These are phyloP conservation scores for Talaromyces sp. DNA, from an alignment of 2,329 filamentous ascomycete genomes.

Conservation along the genomic window DNA sequence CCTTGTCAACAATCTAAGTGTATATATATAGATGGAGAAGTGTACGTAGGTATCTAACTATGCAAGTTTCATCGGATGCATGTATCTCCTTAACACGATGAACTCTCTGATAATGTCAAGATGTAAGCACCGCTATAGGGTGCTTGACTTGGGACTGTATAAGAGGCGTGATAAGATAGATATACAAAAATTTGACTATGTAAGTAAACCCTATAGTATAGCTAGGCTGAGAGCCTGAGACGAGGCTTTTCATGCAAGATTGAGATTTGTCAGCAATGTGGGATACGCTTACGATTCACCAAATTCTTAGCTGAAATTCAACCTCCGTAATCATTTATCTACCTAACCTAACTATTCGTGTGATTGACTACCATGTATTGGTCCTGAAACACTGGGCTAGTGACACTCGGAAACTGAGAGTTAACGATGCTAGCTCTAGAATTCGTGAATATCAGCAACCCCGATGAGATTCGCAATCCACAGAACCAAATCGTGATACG, in stretches of 20 bases:
- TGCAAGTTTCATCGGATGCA: too few relatives aligned
- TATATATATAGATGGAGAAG: too few relatives aligned
- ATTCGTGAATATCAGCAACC: background rate
- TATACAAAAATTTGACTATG: too few relatives aligned
- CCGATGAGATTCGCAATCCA: background rate
- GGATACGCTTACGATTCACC: background rate
- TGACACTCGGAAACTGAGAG: background rate
- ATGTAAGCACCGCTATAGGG: too few relatives aligned
- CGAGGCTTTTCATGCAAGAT: background rate
- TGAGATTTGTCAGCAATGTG: background rate
- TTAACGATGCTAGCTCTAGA: background rate
- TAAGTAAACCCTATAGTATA: too few relatives aligned
- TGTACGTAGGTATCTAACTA: too few relatives aligned
- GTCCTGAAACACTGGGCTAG: background rate
- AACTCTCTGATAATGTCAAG: too few relatives aligned
- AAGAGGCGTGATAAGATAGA: too few relatives aligned
- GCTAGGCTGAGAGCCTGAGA: too few relatives aligned
- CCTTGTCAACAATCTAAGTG: too few relatives aligned
- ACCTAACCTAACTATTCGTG: background rate
- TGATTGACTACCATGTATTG: background rate
- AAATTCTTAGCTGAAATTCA: background rate
- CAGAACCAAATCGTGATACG: background rate
- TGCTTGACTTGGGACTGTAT: too few relatives aligned
- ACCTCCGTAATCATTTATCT: background rate
- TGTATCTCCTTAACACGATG: too few relatives aligned